Percentiles rank a stretch among this genome's conserved stretches.
phyloP scores from a whole-genome alignment of 2,329 filamentous ascomycete genomes.

The Diaporthe sp. region DNA sequence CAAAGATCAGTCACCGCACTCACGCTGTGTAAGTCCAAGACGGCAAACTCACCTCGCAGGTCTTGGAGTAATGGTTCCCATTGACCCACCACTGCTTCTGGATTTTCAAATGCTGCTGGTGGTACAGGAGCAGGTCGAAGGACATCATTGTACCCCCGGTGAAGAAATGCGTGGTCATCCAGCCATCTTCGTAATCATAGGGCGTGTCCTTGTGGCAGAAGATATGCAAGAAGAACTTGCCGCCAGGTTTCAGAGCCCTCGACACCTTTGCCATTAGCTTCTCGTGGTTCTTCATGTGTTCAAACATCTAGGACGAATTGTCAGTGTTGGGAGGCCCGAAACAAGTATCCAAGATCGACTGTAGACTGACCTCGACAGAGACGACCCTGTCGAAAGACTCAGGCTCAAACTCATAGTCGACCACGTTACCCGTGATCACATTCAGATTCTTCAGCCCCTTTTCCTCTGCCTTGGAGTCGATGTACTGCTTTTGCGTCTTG shows the following conservation, averaged over 20 bases:
- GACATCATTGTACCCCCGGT: constrained; percentile 81
- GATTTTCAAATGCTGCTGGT: constrained; percentile 73
- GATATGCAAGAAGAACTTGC: constrained; percentile 79
- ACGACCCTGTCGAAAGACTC: constrained; percentile 75
- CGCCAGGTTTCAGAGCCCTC: constrained; percentile 70
- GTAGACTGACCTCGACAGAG: constrained; percentile 67
- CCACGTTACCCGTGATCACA: constrained; percentile 77
- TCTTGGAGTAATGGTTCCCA: constrained; percentile 77
- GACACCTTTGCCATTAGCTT: constrained; percentile 75
- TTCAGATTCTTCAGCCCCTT: constrained; percentile 72
- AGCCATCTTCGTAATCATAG: constrained; percentile 79
- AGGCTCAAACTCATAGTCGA: constrained; percentile 74
- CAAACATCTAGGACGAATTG: constrained; percentile 68
- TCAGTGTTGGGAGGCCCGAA: constrained; percentile 1
- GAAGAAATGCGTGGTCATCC: constrained; percentile 83
- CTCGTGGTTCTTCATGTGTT: constrained; percentile 84
- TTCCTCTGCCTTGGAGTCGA: constrained; percentile 69
- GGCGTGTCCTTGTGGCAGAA: constrained; percentile 75
- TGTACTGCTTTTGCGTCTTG: constrained; percentile 76
- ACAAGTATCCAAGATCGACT: neutral
- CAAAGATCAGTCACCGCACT: constrained; percentile 3
- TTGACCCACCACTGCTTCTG: constrained; percentile 80
- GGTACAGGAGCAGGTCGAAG: constrained; percentile 76
- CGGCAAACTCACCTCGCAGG: constrained; percentile 69
- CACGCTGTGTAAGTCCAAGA: no score